Percentiles rank a stretch among this genome's conserved stretches.
Evolutionary conservation across 2,329 filamentous ascomycete species (phyloP).

Genomic region (Rhynchosporium graminicola): DNA sequence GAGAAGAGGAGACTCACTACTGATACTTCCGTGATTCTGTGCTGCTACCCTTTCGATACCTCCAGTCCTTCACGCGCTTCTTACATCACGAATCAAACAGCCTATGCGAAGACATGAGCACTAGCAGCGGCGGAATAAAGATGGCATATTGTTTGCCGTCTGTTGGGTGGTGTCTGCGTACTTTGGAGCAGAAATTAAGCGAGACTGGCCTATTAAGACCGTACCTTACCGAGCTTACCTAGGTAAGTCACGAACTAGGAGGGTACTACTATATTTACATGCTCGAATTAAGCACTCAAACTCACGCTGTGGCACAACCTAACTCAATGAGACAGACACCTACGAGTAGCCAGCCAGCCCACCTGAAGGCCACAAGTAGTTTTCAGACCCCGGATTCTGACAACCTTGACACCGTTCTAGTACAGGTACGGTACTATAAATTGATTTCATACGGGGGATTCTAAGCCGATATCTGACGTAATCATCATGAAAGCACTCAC

Average conservation of each 20-base stretch:
- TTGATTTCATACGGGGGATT: not conserved
- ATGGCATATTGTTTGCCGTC: too few species aligned
- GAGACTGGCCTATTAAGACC: too few species aligned
- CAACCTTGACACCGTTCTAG: not conserved
- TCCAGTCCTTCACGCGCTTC: too few species aligned
- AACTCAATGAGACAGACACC: not conserved
- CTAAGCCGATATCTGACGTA: not conserved
- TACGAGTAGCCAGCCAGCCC: too few species aligned
- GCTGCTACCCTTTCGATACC: too few species aligned
- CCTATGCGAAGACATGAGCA: not conserved
- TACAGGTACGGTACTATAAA: not conserved
- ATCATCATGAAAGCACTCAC: not conserved
- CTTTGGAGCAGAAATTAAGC: too few species aligned
- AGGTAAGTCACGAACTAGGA: too few species aligned
- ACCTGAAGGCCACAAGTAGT: not conserved
- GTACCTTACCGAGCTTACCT: too few species aligned
- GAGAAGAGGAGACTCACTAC: too few species aligned
- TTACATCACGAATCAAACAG: not conserved
- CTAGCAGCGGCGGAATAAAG: not conserved
- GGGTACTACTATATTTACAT: too few species aligned
- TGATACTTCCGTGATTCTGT: too few species aligned
- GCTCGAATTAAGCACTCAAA: not conserved
- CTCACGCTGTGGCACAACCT: not conserved
- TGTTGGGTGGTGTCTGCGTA: too few species aligned
- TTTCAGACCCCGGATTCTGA: not conserved